These are phyloP conservation scores for Fusarium caatingaense DNA, from an alignment of 2,329 filamentous ascomycete species.

Conservation along the genomic window DNA sequence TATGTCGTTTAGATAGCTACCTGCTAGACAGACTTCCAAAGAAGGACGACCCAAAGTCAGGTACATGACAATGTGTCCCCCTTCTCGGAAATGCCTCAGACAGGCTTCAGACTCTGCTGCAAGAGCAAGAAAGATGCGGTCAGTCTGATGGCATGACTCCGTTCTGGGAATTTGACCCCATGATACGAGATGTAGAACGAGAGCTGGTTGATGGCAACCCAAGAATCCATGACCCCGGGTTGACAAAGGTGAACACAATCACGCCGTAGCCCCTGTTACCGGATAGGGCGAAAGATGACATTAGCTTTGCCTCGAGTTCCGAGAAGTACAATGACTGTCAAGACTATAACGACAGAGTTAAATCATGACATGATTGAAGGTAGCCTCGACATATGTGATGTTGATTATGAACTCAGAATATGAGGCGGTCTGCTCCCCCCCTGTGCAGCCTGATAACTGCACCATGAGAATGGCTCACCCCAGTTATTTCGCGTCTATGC, in stretches of 20 bases:
- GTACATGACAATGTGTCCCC: neutral
- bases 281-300: neutral
- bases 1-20: neutral
- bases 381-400: neutral
- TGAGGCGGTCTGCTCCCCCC: neutral
- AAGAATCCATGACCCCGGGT: neutral
- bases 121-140: neutral
- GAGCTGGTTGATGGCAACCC: neutral
- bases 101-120: neutral
- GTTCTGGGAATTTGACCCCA: neutral
- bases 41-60: neutral
- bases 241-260: neutral
- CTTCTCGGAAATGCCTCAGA: neutral
- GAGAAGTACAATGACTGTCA: neutral
- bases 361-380: neutral
- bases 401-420: neutral
- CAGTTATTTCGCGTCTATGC: conserved; percentile 3
- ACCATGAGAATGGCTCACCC: neutral
- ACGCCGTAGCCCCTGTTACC: neutral
- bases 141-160: neutral
- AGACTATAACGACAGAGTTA: neutral
- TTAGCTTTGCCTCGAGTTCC: neutral
- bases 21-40: neutral
- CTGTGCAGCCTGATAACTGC: neutral
- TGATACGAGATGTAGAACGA: neutral